Conservation (phyloP, 192 early-diverging fungal genomes). For the Umbelopsis isabellina region DNA sequence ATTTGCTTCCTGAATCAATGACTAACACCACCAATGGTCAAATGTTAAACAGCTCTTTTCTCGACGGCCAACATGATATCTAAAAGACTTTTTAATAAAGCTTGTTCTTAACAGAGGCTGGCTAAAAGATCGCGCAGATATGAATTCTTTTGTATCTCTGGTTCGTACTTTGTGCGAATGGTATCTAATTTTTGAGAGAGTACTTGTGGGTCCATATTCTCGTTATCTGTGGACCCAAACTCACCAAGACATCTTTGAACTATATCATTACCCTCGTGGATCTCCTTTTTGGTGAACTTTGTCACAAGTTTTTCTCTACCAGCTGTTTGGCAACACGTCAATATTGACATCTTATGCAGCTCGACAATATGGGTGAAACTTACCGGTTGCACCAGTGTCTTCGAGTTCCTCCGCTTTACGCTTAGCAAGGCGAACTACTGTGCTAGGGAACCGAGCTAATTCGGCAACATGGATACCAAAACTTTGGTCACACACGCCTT, state of each 20-base stretch:
- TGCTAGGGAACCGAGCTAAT: slow-evolving; percentile 86
- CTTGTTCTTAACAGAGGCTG: slow-evolving; percentile 12
- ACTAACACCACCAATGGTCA: too few relatives aligned
- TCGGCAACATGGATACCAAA: slow-evolving; percentile 99
- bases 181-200: slow-evolving; percentile 42
- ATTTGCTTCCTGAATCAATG: too few relatives aligned
- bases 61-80: too few relatives aligned
- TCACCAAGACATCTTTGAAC: slow-evolving; percentile 47
- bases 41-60: too few relatives aligned
- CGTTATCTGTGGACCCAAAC: slow-evolving; percentile 46
- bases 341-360: neutral
- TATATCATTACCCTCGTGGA: slow-evolving; percentile 42
- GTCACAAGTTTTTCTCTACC: slow-evolving; percentile 32
- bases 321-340: neutral
- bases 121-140: slow-evolving; percentile 66
- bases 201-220: slow-evolving; percentile 42
- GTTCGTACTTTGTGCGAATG: slow-evolving; percentile 59
- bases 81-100: too few relatives aligned
- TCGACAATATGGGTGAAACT: neutral
- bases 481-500: slow-evolving; percentile 92
- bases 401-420: slow-evolving; percentile 88
- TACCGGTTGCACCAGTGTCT: slow-evolving; percentile 42
- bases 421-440: slow-evolving; percentile 82
- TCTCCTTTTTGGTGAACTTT: slow-evolving; percentile 46
- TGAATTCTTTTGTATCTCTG: slow-evolving; percentile 59